Percentiles rank a stretch among this genome's conserved stretches.
Conservation (phyloP, 129 eudicot genomes). For the Lactuca sativa region DNA sequence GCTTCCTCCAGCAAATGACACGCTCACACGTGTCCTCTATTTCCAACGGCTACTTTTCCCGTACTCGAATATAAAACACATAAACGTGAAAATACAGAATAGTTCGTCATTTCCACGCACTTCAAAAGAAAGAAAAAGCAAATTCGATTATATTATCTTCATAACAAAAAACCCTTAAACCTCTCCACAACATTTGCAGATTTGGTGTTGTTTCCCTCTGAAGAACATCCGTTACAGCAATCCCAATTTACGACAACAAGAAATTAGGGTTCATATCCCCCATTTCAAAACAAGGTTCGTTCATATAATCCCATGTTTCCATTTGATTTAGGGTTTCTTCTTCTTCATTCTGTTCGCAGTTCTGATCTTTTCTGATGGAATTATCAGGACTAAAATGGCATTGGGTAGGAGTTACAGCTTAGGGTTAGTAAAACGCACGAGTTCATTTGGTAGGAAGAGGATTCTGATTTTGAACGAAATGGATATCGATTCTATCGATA, state of each 20-base stretch:
- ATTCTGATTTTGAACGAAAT: constrained; percentile 46
- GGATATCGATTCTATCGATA: constrained; percentile 38
- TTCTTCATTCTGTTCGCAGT: constrained; percentile 10
- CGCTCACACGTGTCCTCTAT: constrained; percentile 27
- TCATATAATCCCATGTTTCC: background rate
- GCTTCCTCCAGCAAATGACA: background rate
- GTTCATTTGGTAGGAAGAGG: constrained; percentile 82
- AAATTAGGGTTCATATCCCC: constrained; percentile 23
- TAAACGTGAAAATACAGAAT: constrained; percentile 21
- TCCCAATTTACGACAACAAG: constrained; percentile 34
- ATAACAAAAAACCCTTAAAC: constrained; percentile 12
- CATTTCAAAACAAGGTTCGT: constrained; percentile 23
- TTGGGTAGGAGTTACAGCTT: constrained; percentile 41
- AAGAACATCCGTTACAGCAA: constrained; percentile 34
- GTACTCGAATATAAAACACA: constrained; percentile 3
- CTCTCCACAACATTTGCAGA: constrained; percentile 24
- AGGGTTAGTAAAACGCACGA: constrained; percentile 49
- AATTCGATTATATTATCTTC: background rate
- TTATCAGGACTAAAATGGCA: constrained; percentile 43
- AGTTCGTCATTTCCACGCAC: constrained; percentile 35
- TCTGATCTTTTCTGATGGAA: constrained; percentile 16
- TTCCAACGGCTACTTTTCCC: constrained; percentile 53
- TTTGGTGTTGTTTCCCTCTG: constrained; percentile 29
- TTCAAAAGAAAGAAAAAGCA: background rate
- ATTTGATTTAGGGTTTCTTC: constrained; percentile 14